These are phyloP conservation scores for Corylus avellana DNA, from an alignment of 306 rosid species.

Conservation along the genomic window DNA sequence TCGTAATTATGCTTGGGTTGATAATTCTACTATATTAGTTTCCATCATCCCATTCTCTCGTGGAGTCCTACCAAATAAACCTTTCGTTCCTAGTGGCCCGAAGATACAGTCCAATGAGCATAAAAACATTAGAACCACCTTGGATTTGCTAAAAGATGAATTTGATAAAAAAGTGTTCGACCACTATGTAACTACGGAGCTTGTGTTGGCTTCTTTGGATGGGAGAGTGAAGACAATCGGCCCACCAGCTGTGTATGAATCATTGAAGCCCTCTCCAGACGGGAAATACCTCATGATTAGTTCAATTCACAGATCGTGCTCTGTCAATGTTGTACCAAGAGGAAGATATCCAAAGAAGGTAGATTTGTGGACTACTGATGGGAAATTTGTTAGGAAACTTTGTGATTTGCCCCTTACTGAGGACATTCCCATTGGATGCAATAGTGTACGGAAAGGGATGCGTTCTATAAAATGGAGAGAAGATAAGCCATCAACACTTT, in stretches of 20 bases:
- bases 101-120: slow-evolving; percentile 88
- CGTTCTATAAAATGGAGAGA: slow-evolving; percentile 96
- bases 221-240: slow-evolving; percentile 66
- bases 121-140: slow-evolving; percentile 71
- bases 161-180: slow-evolving; percentile 93
- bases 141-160: slow-evolving; percentile 93
- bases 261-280: slow-evolving; percentile 93
- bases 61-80: slow-evolving; percentile 75
- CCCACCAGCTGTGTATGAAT: slow-evolving; percentile 75
- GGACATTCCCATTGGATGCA: slow-evolving; percentile 87
- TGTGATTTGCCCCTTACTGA: slow-evolving; percentile 96
- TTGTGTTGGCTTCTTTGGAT: slow-evolving; percentile 83
- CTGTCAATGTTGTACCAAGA: slow-evolving; percentile 82
- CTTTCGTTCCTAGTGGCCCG: slow-evolving; percentile 87
- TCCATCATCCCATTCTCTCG: slow-evolving; percentile 81
- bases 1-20: slow-evolving; percentile 87
- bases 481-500: slow-evolving; percentile 81
- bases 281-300: slow-evolving; percentile 62
- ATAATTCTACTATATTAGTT: slow-evolving; percentile 69
- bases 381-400: slow-evolving; percentile 70
- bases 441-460: slow-evolving; percentile 90
- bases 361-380: slow-evolving; percentile 81
- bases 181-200: slow-evolving; percentile 76
- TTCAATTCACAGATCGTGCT: slow-evolving; percentile 92
- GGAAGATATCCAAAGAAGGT: slow-evolving; percentile 94